Evolutionary conservation across 306 rosid species (phyloP), one percentile per base, ranked within the genome.

Genomic region (Corylus americana): DNA sequence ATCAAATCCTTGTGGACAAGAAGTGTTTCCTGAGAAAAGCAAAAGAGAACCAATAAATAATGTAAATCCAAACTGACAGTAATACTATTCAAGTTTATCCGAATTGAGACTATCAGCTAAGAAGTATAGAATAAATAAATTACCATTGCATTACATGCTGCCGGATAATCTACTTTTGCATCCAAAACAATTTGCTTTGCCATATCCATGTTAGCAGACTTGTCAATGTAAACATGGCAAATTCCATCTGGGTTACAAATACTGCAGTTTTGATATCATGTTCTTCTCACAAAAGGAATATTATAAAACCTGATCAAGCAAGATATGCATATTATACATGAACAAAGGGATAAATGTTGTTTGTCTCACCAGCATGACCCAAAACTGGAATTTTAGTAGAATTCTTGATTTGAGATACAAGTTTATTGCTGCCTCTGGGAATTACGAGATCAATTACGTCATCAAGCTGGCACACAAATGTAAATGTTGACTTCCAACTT

Each of bases 111-210:
- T 64, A 29, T 72, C 25, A 58, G 74, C 11, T 13, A 63, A 55
- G 64, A n/a, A 48, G 22, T 58, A 69, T 63, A 53, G 44, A 22
- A 62, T 50, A 53, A 25, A 55, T 53, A 68, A 66, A 71, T 84
- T 96, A 96, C 99, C 99, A 96, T 90, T 75, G 99, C 99, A 88
- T 96, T 96, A 80, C 99, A 96, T 78, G 94, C 96, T 75, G 99
- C 92, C 76, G 99, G 99, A 85, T 96, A 96, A 87, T 96, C 99
- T 76, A 88, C 4, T 88, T 96, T 96, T 66, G 97, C 98, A 89
- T 96, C 99, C 73, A 90, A 73, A 69, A 89, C 93, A 80, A 96
- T 91, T 82, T 49, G 85, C 87, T 81, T 87, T 57, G 97, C 96
- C 93, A 91, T 87, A 78, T 90, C 93, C 90, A 88, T 74, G 79